Conservation (phyloP, 345 rosid genomes). For the Euphorbia lathyris region DNA sequence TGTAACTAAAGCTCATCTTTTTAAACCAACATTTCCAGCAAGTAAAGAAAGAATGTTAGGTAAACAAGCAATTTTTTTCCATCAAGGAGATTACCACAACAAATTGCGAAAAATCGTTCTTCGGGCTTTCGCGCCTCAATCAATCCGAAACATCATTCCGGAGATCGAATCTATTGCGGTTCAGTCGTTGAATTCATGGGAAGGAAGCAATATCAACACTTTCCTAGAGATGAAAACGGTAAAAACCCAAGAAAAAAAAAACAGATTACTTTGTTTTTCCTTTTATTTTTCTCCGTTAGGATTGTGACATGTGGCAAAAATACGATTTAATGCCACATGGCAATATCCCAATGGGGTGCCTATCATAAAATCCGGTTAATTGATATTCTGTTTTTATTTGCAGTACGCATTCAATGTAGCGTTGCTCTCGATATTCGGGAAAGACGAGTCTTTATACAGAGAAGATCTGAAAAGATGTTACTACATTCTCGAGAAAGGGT, state of each 20-base stretch:
- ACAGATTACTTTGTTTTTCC: constrained; percentile 36
- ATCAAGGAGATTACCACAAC: constrained; percentile 75
- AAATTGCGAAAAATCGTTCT: constrained; percentile 78
- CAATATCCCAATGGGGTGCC: too few species aligned
- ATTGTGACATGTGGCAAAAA: too few species aligned
- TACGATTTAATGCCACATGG: too few species aligned
- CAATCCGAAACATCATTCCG: constrained; percentile 46
- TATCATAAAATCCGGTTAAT: too few species aligned
- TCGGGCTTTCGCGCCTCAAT: constrained; percentile 66
- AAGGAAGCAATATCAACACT: constrained; percentile 53
- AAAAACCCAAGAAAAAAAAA: constrained; percentile 17
- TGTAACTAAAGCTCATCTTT: constrained; percentile 58
- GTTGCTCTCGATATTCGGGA: constrained; percentile 71
- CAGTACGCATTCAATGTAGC: constrained; percentile 89
- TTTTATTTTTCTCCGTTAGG: too few species aligned
- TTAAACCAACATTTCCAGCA: constrained; percentile 86
- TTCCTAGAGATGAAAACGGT: constrained; percentile 86
- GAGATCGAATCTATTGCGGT: constrained; percentile 55
- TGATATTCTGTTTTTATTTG: constrained; percentile 7
- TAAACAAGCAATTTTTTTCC: constrained; percentile 78
- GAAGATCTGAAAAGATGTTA: constrained; percentile 82
- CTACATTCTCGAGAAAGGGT: constrained; percentile 87
- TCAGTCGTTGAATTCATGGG: constrained; percentile 39
- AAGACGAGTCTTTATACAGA: constrained; percentile 56
- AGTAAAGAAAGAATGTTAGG: constrained; percentile 91